A percentile compares a stretch with the other conserved stretches of the same genome.
These are phyloP conservation scores for Fraxinus nigra DNA, from an alignment of 305 asterid species.

Conservation along the genomic window DNA sequence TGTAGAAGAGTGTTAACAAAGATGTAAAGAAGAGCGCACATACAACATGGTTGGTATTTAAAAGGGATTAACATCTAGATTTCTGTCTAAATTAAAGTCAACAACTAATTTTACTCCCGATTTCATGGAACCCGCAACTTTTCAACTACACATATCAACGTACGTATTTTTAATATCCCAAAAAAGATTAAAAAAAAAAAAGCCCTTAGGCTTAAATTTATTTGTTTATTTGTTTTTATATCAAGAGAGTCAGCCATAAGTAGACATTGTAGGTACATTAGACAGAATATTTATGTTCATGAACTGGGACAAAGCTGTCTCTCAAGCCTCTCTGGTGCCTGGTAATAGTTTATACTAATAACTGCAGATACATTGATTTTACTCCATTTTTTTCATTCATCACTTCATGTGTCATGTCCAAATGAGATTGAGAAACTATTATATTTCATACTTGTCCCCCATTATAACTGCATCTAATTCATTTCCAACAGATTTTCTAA, in stretches of 20 bases:
- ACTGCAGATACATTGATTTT: slow-evolving; percentile 53
- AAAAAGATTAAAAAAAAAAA: background rate
- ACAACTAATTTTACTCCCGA: too few relatives aligned
- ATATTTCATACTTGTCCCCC: background rate
- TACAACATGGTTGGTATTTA: too few relatives aligned
- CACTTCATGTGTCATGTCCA: slow-evolving; percentile 49
- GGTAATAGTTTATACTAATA: slow-evolving; percentile 38
- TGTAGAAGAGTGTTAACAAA: too few relatives aligned
- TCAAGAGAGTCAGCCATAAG: background rate
- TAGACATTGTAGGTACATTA: slow-evolving; percentile 9
- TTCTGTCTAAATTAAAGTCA: too few relatives aligned
- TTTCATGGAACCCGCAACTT: too few relatives aligned
- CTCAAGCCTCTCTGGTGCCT: slow-evolving; percentile 26
- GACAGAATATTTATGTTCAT: slow-evolving; percentile 56
- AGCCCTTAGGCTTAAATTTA: background rate
- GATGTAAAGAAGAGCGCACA: too few relatives aligned
- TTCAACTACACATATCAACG: background rate
- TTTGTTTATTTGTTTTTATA: background rate
- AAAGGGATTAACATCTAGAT: too few relatives aligned
- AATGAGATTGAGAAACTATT: slow-evolving; percentile 24
- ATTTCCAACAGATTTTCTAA: background rate
- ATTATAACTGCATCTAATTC: background rate
- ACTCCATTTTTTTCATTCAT: slow-evolving; percentile 36
- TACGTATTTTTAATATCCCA: too few relatives aligned
- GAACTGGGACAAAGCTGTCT: slow-evolving; percentile 60